Evolutionary conservation across 2,329 filamentous ascomycete genomes (phyloP).

Genomic region (Fonsecaea nubica): DNA sequence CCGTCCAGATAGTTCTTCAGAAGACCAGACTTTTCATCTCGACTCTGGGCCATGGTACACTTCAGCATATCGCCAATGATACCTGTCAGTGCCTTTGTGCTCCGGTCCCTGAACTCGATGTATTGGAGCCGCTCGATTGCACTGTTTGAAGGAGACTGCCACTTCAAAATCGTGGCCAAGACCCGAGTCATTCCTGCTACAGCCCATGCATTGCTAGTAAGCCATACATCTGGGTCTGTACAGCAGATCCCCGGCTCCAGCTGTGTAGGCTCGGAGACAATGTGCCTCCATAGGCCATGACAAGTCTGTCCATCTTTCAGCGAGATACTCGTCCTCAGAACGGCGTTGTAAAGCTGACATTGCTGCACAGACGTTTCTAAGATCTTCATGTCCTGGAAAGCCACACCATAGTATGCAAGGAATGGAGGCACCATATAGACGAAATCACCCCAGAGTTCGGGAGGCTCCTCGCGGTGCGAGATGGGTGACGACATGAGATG

Average conservation of each 20-base stretch:
- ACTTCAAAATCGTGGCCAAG: conserved; percentile 47
- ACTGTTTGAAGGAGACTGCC: conserved; percentile 40
- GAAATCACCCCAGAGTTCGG: conserved; percentile 59
- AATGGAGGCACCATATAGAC: conserved; percentile 60
- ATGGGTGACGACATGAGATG: conserved; percentile 49
- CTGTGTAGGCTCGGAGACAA: conserved; percentile 47
- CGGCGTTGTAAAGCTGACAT: conserved; percentile 51
- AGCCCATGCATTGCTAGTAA: conserved; percentile 56
- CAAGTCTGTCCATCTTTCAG: conserved; percentile 25
- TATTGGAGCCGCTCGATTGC: conserved; percentile 34
- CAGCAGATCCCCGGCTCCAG: conserved; percentile 55
- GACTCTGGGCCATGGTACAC: conserved; percentile 42
- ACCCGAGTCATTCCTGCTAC: conserved; percentile 57
- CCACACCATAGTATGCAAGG: conserved; percentile 56
- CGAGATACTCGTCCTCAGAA: conserved; percentile 44
- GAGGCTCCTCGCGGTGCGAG: conserved; percentile 52
- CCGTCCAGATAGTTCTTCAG: conserved; percentile 58
- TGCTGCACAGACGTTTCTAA: conserved; percentile 50
- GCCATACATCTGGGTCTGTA: conserved; percentile 38
- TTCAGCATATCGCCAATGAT: conserved; percentile 50
- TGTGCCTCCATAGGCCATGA: conserved; percentile 55
- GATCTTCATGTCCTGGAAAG: conserved; percentile 45
- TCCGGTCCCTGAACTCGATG: conserved; percentile 27
- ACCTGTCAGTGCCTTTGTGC: conserved; percentile 42
- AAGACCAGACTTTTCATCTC: conserved; percentile 39